These are phyloP conservation scores for Rosellinia necatrix DNA, from an alignment of 2,329 filamentous ascomycete genomes.

Conservation along the genomic window DNA sequence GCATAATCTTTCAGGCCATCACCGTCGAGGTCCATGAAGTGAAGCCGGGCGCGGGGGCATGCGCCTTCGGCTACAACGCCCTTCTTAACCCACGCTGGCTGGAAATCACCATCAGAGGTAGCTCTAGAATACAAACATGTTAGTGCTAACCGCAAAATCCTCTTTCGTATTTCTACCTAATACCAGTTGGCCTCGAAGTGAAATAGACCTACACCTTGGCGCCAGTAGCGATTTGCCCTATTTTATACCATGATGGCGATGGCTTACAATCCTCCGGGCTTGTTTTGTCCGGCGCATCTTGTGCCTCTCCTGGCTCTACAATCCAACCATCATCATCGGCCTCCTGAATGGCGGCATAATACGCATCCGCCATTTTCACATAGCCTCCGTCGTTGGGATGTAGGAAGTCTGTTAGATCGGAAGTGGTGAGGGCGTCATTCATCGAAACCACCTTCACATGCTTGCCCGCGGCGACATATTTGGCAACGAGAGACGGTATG, in stretches of 20 bases:
- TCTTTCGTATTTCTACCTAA: too few relatives aligned
- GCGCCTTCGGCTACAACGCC: not conserved
- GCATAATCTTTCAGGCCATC: constrained; percentile 9
- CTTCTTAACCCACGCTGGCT: not conserved
- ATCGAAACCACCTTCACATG: not conserved
- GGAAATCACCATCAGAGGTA: not conserved
- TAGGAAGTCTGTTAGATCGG: not conserved
- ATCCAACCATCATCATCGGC: constrained; percentile 6
- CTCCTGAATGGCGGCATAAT: not conserved
- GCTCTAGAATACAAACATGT: too few relatives aligned
- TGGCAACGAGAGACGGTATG: not conserved
- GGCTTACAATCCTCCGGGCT: too few relatives aligned
- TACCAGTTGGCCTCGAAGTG: too few relatives aligned
- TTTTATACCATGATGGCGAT: too few relatives aligned
- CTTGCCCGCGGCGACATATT: not conserved
- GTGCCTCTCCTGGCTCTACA: too few relatives aligned
- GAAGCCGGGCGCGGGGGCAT: not conserved
- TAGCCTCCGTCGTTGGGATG: constrained; percentile 16
- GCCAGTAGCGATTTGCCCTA: too few relatives aligned
- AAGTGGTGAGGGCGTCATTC: not conserved
- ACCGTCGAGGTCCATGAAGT: constrained; percentile 8
- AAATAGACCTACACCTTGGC: too few relatives aligned
- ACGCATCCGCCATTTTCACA: constrained; percentile 3
- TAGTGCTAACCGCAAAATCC: too few relatives aligned
- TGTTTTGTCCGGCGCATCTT: not conserved